A percentile compares a stretch with the other conserved stretches of the same genome.
Evolutionary conservation across 495 filamentous ascomycete genomes (phyloP).

Genomic region (Lasiosphaeria miniovina): DNA sequence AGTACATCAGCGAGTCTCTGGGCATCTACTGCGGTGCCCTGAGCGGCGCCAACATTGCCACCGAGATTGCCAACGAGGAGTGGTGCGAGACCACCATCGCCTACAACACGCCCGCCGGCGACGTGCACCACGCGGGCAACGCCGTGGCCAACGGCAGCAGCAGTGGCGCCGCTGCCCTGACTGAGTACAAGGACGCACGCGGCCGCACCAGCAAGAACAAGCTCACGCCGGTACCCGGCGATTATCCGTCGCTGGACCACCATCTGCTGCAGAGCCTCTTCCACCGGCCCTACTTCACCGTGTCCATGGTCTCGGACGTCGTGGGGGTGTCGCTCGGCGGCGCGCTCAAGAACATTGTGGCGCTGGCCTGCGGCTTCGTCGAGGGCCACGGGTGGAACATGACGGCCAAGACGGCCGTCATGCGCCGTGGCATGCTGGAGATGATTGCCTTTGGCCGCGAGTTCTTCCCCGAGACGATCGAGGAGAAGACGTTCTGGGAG

Average conservation of each 20-base stretch:
- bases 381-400: slow-evolving; percentile 96
- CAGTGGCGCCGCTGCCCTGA: slow-evolving; percentile 42
- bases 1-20: slow-evolving; percentile 83
- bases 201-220: slow-evolving; percentile 60
- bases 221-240: slow-evolving; percentile 68
- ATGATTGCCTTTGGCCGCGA: slow-evolving; percentile 91
- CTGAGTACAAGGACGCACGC: slow-evolving; percentile 62
- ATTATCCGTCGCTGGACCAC: slow-evolving; percentile 82
- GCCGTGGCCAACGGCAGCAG: slow-evolving; percentile 42
- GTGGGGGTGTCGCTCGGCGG: slow-evolving; percentile 94
- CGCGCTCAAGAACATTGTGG: slow-evolving; percentile 96
- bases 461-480: slow-evolving; percentile 81
- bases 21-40: slow-evolving; percentile 97
- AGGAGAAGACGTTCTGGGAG: slow-evolving; percentile 84
- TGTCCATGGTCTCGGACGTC: slow-evolving; percentile 85
- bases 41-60: slow-evolving; percentile 95
- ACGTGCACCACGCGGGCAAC: slow-evolving; percentile 47
- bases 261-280: slow-evolving; percentile 76
- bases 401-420: slow-evolving; percentile 95
- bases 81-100: slow-evolving; percentile 96
- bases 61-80: slow-evolving; percentile 90
- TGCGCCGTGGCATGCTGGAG: slow-evolving; percentile 91
- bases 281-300: slow-evolving; percentile 97
- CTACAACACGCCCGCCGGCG: slow-evolving; percentile 86
- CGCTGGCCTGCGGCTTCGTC: slow-evolving; percentile 91